Evolutionary conservation across 768 basidiomycete genomes (phyloP).

Genomic region (Pleurotus platypus): DNA sequence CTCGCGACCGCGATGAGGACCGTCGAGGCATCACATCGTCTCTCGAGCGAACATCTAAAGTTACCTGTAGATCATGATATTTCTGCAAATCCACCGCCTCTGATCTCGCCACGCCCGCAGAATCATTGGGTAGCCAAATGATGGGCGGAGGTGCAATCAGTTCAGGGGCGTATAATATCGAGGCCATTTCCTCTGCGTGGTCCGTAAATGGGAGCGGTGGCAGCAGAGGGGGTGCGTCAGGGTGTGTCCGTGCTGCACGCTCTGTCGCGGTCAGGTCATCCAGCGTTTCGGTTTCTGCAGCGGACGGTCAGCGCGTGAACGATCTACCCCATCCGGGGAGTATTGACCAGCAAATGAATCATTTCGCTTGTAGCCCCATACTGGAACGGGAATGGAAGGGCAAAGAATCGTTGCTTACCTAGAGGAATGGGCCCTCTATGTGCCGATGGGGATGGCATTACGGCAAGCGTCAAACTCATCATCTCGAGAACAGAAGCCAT

Average conservation of each 20-base stretch:
- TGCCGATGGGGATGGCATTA: constrained; percentile 58
- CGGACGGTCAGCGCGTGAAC: background rate
- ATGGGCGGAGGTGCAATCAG: constrained; percentile 73
- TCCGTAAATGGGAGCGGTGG: constrained; percentile 68
- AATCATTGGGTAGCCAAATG: constrained; percentile 84
- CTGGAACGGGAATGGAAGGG: background rate
- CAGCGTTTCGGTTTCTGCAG: constrained; percentile 67
- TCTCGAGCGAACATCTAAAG: constrained; percentile 62
- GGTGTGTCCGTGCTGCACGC: constrained; percentile 72
- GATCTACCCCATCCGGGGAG: constrained; percentile 6
- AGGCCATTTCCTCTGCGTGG: constrained; percentile 74
- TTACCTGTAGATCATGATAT: constrained; percentile 68
- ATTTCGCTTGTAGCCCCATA: background rate
- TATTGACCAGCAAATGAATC: background rate
- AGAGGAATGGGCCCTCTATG: constrained; percentile 62
- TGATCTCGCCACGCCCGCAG: constrained; percentile 65
- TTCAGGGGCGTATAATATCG: constrained; percentile 80
- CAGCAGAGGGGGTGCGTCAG: constrained; percentile 71
- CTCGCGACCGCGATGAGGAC: constrained; percentile 28
- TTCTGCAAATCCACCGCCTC: constrained; percentile 75
- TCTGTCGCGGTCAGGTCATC: constrained; percentile 80
- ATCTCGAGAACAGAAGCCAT: constrained; percentile 82
- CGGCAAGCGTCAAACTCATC: constrained; percentile 78
- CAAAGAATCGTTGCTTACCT: constrained; percentile 39
- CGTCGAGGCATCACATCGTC: constrained; percentile 41